phyloP scores from a whole-genome alignment of 495 filamentous ascomycete species.

The Opeltia flavorubescens region DNA sequence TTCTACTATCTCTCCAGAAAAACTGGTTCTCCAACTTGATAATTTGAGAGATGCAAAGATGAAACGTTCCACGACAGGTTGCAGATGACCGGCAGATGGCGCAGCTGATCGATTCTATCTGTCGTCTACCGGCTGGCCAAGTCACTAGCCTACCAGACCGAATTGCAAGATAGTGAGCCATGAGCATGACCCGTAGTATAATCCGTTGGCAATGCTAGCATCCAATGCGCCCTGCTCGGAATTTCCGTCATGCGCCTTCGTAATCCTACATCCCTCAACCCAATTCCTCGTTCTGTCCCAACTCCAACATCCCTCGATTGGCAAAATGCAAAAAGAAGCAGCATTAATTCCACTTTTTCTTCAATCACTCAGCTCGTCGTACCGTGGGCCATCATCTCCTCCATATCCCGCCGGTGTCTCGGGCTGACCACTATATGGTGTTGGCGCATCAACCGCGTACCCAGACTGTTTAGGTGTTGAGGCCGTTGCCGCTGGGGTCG shows the following conservation, averaged over 20 bases:
- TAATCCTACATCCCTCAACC: neutral
- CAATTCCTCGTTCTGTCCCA: neutral
- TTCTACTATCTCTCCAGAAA: too few relatives aligned
- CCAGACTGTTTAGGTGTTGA: conserved; percentile 55
- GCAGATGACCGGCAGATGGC: conserved; percentile 2
- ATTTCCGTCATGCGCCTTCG: neutral
- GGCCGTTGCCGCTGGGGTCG: conserved; percentile 60
- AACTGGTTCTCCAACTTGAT: too few relatives aligned
- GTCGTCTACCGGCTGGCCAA: neutral
- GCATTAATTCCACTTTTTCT: too few relatives aligned
- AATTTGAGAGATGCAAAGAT: too few relatives aligned
- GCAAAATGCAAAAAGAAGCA: too few relatives aligned
- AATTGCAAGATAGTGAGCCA: too few relatives aligned
- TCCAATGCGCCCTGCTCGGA: too few relatives aligned
- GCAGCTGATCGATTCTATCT: conserved; percentile 1
- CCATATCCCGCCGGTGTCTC: conserved; percentile 45
- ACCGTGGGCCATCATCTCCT: conserved; percentile 38
- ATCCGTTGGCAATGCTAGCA: too few relatives aligned
- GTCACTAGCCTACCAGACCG: neutral
- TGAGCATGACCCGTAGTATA: too few relatives aligned
- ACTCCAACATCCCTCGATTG: too few relatives aligned
- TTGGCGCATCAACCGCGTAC: conserved; percentile 55
- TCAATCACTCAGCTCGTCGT: conserved; percentile 27
- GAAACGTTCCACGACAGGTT: too few relatives aligned
- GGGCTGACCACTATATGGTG: conserved; percentile 62